Evolutionary conservation across 768 basidiomycete species (phyloP), one percentile per base, ranked within the genome.

Genomic region (Chlorophyllum brunneum): DNA sequence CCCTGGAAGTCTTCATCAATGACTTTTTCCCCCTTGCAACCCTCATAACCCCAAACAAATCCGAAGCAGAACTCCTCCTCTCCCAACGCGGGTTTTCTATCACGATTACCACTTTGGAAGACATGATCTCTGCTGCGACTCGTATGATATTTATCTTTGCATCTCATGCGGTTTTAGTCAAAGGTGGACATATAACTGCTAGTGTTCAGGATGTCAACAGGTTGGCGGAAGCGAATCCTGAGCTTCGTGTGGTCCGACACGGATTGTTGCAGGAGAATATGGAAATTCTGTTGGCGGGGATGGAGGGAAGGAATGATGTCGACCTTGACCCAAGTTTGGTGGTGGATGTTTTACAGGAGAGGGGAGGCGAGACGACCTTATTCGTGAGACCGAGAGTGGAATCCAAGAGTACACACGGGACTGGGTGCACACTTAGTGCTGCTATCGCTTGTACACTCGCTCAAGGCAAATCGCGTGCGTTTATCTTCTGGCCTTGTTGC

Each of bases 341-440:
- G 9, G 81, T 83, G 33, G 88, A 90, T 59, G 73, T 88, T 1
- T 69, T 92, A 2, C 76, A 70, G 49, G 72, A 78, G 31, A 56
- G 58, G 16, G 58, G 63, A 39, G 63, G 68, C 10, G 57, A 59
- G 3, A 67, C 67, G 27, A 78, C 79, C 1, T 46, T 90, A 15
- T 86, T 83, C 54, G 72, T 80, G 16, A 76, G 81, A 5, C 83
- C 86, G 1, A 70, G 79, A 11, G 68, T 92, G 18, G 71, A 84
- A 11, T 82, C 88, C 5, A 76, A 68, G 29, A 90, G 75, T 58
- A 97, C 93, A 0, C 94, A 95, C 62, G 94, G 94, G 1, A 97
- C 94, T 0, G 94, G 93, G 1, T 97, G 93, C 64, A 97, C 94
- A 0, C 72, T 97, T n/a, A 86, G 84, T 40, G 84, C 93, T 0